Evolutionary conservation across 225 moss, liverwort and hornwort genomes (phyloP), one percentile per base, ranked within the genome.

Genomic region (Asterella californica): DNA sequence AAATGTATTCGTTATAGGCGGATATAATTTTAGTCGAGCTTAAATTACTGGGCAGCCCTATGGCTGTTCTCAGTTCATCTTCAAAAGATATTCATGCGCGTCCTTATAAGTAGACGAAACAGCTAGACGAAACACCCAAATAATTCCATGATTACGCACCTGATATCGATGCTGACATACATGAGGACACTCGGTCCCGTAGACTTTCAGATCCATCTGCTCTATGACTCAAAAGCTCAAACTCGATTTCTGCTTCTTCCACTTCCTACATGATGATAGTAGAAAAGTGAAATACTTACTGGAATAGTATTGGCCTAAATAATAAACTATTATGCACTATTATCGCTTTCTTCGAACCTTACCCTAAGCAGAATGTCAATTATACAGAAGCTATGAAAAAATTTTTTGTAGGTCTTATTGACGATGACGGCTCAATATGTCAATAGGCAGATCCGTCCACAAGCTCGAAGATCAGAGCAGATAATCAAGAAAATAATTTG

Each of bases 221-320:
- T 77, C 74, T 82, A 75, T 17, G n/a, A 68, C 85, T 91, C 64
- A 87, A 64, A 74, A 96, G 82, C 75, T 92, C 92, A 45, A 91
- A 80, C 84, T 96, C 96, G 72, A 94, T 89, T 86, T 96, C 92
- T 76, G 94, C 92, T 81, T 96, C 92, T 78, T 96, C 92, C 76
- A 96, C 79, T 81, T 96, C 96, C 94, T 96, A 50, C 46, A 82
- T 19, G 50, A 37, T 15, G 22, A 42, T 24, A 61, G 48, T 78
- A 62, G n/a, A 45, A 76, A 42, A 27, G 1, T 10, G 6, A 42
- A 38, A 9, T 30, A 33, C 27, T 21, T 65, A 38, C 36, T 2
- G 37, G 0, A 36, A 17, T 67, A 14, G 37, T 15, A 37, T 68
- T n/a, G n/a, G n/a, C n/a, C n/a, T n/a, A n/a, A n/a, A n/a, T n/a